phyloP scores from a whole-genome alignment of 23 red algal genomes.

The Pyropia haitanensis region DNA sequence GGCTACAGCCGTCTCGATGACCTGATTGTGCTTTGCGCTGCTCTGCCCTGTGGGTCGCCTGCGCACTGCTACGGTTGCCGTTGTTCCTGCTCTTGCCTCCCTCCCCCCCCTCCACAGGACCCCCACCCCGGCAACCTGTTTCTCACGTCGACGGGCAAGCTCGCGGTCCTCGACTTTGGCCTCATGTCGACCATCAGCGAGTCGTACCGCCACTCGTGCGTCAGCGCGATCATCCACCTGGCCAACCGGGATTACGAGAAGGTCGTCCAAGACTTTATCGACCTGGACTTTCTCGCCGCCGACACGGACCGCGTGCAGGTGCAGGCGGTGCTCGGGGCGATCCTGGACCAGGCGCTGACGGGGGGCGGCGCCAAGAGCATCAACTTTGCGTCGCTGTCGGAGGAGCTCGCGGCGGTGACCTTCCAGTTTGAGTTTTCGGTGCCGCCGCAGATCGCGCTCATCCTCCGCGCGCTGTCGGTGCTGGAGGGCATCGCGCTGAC shows the following conservation, averaged over 20 bases:
- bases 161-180: constrained; percentile 88
- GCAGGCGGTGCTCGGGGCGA: constrained; percentile 64
- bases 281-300: constrained; percentile 59
- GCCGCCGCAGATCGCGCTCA: constrained; percentile 83
- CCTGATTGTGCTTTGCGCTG: too few species aligned
- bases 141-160: constrained; percentile 37
- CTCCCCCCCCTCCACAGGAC: too few species aligned
- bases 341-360: constrained; percentile 90
- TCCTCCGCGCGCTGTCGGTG: constrained; percentile 78
- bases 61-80: too few species aligned
- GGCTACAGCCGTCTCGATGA: too few species aligned
- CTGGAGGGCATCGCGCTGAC: constrained; percentile 93
- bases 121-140: constrained; percentile 89
- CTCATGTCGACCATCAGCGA: constrained; percentile 79
- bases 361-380: constrained; percentile 91
- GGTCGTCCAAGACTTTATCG: constrained; percentile 91
- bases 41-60: too few species aligned
- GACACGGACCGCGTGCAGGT: constrained; percentile 58
- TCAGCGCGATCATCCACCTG: constrained; percentile 84
- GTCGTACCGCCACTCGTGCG: constrained; percentile 73
- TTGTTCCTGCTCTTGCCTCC: too few species aligned
- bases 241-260: constrained; percentile 85
- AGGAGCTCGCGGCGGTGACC: constrained; percentile 71
- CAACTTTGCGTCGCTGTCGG: constrained; percentile 86
- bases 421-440: constrained; percentile 94